These are phyloP conservation scores for Penicillium arizonense DNA, from an alignment of 495 filamentous ascomycete genomes.

Conservation along the genomic window DNA sequence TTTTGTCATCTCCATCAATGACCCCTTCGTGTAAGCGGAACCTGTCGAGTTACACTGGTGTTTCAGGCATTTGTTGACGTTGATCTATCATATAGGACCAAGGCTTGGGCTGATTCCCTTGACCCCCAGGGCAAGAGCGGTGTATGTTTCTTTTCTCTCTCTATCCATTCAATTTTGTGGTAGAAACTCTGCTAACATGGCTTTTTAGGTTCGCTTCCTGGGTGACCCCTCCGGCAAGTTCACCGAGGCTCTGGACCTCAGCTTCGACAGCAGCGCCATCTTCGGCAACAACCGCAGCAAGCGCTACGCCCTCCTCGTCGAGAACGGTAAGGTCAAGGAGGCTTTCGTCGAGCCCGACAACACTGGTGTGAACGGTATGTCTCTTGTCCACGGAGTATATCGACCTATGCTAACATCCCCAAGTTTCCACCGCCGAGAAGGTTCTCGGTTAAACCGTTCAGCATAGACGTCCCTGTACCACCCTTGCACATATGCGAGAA, in stretches of 20 bases:
- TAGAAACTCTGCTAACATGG: not conserved
- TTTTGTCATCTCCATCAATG: conserved; percentile 90
- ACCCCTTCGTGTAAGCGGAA: conserved; percentile 81
- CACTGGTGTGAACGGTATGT: conserved; percentile 77
- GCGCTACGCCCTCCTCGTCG: conserved; percentile 79
- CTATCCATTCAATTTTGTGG: not conserved
- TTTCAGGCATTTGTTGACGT: not conserved
- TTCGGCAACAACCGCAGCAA: conserved; percentile 86
- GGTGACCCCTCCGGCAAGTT: conserved; percentile 83
- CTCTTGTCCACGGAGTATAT: not conserved
- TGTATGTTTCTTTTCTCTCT: conserved; percentile 51
- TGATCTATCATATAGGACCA: conserved; percentile 57
- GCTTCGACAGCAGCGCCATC: conserved; percentile 77
- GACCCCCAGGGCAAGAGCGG: conserved; percentile 70
- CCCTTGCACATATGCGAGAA: conserved; percentile 6
- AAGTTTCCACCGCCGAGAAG: conserved; percentile 71
- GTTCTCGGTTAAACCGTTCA: conserved; percentile 55
- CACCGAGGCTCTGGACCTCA: conserved; percentile 80
- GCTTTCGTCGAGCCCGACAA: conserved; percentile 89
- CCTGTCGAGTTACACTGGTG: not conserved
- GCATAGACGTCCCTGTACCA: not conserved
- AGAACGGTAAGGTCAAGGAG: conserved; percentile 75
- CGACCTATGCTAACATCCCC: conserved; percentile 14
- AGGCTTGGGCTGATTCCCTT: conserved; percentile 75
- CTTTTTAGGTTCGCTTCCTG: conserved; percentile 71